Conservation (phyloP, 352 stramenopile genomes). For the Nothophytophthora sp. region DNA sequence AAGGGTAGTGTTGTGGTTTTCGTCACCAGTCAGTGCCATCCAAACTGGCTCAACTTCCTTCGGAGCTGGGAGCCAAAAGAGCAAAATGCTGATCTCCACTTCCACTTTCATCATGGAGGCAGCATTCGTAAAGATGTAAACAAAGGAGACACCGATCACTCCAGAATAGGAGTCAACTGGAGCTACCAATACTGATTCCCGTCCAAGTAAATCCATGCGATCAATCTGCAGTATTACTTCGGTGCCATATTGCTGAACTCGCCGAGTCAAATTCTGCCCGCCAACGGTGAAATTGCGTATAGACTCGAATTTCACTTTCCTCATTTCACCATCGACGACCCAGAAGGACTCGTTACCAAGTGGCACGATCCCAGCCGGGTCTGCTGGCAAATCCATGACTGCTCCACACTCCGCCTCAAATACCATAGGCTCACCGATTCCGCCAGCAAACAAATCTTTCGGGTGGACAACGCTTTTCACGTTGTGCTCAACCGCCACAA, state of each 20-base stretch:
- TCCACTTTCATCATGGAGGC: slow-evolving; percentile 15
- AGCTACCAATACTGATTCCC: slow-evolving; percentile 4
- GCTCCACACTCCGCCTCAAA: slow-evolving; percentile 16
- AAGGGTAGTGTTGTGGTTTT: slow-evolving; percentile 14
- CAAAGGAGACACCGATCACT: slow-evolving; percentile 7
- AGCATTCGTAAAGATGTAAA: slow-evolving; percentile 16
- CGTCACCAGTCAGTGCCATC: slow-evolving; percentile 5
- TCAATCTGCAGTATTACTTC: slow-evolving; percentile 2
- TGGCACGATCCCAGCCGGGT: slow-evolving; percentile 5
- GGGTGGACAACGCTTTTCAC: slow-evolving; percentile 4
- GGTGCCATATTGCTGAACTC: not conserved
- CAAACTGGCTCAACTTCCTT: slow-evolving; percentile 17
- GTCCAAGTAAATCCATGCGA: slow-evolving; percentile 7
- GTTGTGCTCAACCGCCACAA: slow-evolving; percentile 5
- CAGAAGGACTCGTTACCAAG: not conserved
- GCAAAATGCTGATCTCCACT: slow-evolving; percentile 8
- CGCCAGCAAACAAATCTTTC: not conserved
- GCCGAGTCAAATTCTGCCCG: slow-evolving; percentile 6
- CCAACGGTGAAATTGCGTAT: slow-evolving; percentile 9
- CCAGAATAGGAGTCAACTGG: slow-evolving; percentile 12
- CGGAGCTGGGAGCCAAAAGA: slow-evolving; percentile 16
- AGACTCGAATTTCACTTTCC: slow-evolving; percentile 3
- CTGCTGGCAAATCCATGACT: slow-evolving; percentile 11
- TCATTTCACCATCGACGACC: slow-evolving; percentile 11
- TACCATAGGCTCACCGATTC: slow-evolving; percentile 5